Conservation (phyloP, 176 grass and related monocot genomes). For the Aegilops bicornis region DNA sequence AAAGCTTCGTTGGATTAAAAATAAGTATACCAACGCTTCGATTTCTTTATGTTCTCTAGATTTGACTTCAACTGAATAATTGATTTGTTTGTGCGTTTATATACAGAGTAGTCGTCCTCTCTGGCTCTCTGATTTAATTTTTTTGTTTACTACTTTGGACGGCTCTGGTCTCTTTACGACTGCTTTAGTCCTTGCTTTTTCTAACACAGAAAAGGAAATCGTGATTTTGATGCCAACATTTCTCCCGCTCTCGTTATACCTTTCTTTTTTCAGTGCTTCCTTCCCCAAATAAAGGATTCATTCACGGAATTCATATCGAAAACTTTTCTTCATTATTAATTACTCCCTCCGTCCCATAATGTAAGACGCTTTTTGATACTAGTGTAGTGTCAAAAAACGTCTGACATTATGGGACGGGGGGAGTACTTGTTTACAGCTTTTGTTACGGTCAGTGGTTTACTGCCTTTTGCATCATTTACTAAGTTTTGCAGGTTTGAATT, state of each 20-base stretch:
- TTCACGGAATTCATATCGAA: conserved; percentile 27
- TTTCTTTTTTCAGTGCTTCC: conserved; percentile 33
- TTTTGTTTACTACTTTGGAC: conserved; percentile 4
- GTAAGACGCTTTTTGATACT: no score
- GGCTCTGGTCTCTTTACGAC: not conserved
- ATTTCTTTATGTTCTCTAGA: not conserved
- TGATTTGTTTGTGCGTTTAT: conserved; percentile 2
- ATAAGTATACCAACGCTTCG: not conserved
- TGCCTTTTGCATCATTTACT: not conserved
- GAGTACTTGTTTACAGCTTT: not conserved
- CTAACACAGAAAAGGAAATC: conserved; percentile 21
- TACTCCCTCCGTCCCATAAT: no score
- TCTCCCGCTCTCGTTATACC: conserved; percentile 1
- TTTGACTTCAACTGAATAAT: conserved; percentile 38
- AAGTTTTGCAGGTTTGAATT: not conserved
- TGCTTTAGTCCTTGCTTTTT: conserved; percentile 13
- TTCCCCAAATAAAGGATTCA: conserved; percentile 23
- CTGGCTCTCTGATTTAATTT: not conserved
- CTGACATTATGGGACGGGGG: no score
- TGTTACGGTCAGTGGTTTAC: not conserved
- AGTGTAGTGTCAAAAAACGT: no score
- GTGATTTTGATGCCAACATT: conserved; percentile 45
- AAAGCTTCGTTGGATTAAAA: not conserved
- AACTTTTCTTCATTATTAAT: not conserved
- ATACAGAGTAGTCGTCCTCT: not conserved